Evolutionary conservation across 1,284 basidiomycete species (phyloP).

Genomic region (Malassezia equina): DNA sequence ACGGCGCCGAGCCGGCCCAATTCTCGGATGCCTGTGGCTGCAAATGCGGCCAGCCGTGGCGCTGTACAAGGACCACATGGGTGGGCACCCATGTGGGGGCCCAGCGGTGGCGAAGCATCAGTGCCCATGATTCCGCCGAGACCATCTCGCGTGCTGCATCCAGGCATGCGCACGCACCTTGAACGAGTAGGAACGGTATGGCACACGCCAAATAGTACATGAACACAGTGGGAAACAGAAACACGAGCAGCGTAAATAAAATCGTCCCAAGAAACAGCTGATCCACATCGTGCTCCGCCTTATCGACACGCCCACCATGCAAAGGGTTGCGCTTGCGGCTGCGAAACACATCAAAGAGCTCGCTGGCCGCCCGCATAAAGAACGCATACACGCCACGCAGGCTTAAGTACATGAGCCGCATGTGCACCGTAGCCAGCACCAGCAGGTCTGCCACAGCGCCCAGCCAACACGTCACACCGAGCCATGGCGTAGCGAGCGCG

Average conservation of each 20-base stretch:
- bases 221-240: constrained; percentile 78
- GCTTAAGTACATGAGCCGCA: constrained; percentile 62
- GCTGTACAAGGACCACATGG: background rate
- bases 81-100: background rate
- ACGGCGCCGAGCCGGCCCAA: background rate
- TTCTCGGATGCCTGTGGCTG: background rate
- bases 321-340: constrained; percentile 55
- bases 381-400: constrained; percentile 60
- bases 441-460: constrained; percentile 62
- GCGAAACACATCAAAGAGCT: constrained; percentile 86
- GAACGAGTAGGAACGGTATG: constrained; percentile 52
- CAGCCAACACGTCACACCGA: constrained; percentile 62
- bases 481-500: background rate
- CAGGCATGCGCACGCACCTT: background rate
- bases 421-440: constrained; percentile 61
- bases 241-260: constrained; percentile 79
- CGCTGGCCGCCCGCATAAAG: constrained; percentile 58
- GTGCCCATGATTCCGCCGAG: constrained; percentile 20
- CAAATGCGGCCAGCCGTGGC: background rate
- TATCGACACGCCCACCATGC: constrained; percentile 69
- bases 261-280: constrained; percentile 88
- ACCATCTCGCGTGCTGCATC: background rate
- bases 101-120: background rate
- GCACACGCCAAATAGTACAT: constrained; percentile 77
- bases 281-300: constrained; percentile 82